Evolutionary conservation across 2,329 filamentous ascomycete genomes (phyloP).

Genomic region (Malbranchea zuffiana): DNA sequence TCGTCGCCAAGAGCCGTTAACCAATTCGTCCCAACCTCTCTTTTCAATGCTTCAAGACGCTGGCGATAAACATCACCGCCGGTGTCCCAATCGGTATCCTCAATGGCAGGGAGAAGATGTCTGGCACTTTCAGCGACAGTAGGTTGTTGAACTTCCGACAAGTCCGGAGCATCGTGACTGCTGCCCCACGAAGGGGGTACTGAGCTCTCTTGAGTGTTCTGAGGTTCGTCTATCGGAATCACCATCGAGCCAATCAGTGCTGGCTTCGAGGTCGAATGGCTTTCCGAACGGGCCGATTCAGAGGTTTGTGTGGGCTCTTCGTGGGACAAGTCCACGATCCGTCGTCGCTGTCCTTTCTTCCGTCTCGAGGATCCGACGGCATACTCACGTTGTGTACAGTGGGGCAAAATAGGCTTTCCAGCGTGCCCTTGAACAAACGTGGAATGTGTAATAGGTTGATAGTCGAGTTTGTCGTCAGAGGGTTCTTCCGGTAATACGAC

Average conservation of each 20-base stretch:
- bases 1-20: slow-evolving; percentile 77
- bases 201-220: not conserved
- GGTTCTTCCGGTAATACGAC: slow-evolving; percentile 58
- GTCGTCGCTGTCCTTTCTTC: slow-evolving; percentile 43
- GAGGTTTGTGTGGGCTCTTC: slow-evolving; percentile 22
- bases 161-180: not conserved
- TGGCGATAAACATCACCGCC: slow-evolving; percentile 71
- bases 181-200: slow-evolving; percentile 2
- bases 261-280: slow-evolving; percentile 1
- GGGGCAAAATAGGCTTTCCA: not conserved
- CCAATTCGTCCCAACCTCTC: slow-evolving; percentile 78
- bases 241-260: not conserved
- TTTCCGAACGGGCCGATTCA: not conserved
- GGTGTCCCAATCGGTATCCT: slow-evolving; percentile 29
- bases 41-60: slow-evolving; percentile 75
- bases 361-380: slow-evolving; percentile 29
- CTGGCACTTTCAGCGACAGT: slow-evolving; percentile 7
- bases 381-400: slow-evolving; percentile 16
- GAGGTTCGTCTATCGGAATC: slow-evolving; percentile 4
- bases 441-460: slow-evolving; percentile 7
- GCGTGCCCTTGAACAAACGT: slow-evolving; percentile 2
- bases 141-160: slow-evolving; percentile 3
- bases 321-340: slow-evolving; percentile 48
- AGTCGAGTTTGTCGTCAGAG: not conserved
- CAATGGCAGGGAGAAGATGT: slow-evolving; percentile 19